Base-by-base conservation (phyloP, 495 filamentous ascomycete genomes). In the Penicillium cosmopolitanum region DNA sequence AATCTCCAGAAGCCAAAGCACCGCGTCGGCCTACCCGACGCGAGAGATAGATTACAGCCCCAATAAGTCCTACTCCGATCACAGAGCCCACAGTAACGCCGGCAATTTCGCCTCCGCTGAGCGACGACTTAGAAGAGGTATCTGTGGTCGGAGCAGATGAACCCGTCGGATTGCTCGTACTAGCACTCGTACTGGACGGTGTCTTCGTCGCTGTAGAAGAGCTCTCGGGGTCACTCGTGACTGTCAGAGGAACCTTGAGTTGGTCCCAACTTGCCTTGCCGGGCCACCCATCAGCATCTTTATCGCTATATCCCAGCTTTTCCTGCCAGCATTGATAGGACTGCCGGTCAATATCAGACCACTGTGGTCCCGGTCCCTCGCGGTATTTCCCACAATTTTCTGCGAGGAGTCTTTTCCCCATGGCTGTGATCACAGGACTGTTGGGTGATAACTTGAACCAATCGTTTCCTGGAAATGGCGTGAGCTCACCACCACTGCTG, bases 231-330 rank as follows among this genome's bases (percentile, higher is more conserved):
- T 23, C 23, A 23, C 23, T 23, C 34, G 34, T 36, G 3, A 36
- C 34, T 10, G 34, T 36, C 34, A 36, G 34, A 36, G 40, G 40
- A 44, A 44, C 40, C 40, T 44, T 44, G 5, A 44, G 40, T 44
- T 44, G 13, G 5, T 44, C 40, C 40, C 40, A 44, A 44, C 2
- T n/a, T n/a, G 16, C 40, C 40, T 44, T 10, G 13, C 40, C 40
- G 7, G 40, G 40, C 40, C 40, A 44, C 40, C 40, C 40, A 44
- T 44, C 40, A n/a, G 40, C 40, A 18, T 44, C 16, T 0, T n/a
- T 4, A 6, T 18, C n/a, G 13, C 16, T 44, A 16, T n/a, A 44
- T 0, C 40, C 15, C 13, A 44, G 40, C n/a, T 44, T 44, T 15
- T 44, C 15, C n/a, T 44, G 40, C 40, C 40, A 44, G 15, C 13